Conservation (phyloP, 371 early-diverging fungal species). For the Gilbertella persicaria region DNA sequence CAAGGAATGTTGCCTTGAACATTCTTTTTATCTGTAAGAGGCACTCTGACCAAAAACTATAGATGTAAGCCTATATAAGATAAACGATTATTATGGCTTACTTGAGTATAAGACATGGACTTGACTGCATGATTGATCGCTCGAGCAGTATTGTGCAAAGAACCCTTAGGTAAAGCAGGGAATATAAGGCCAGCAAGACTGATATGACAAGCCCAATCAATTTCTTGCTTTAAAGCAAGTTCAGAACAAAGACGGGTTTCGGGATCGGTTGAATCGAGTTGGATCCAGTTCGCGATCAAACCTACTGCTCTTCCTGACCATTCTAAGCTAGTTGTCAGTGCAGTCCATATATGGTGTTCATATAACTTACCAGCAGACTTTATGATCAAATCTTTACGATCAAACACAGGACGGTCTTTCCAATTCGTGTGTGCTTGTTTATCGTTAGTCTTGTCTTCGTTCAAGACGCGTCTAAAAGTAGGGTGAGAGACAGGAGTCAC, state of each 20-base stretch:
- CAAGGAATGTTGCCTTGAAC: slow-evolving; percentile 47
- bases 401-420: slow-evolving; percentile 46
- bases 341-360: neutral
- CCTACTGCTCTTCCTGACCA: slow-evolving; percentile 56
- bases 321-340: slow-evolving; percentile 30
- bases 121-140: slow-evolving; percentile 49
- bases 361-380: slow-evolving; percentile 46
- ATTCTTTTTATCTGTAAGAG: slow-evolving; percentile 32
- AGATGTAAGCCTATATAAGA: neutral
- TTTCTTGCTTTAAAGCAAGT: slow-evolving; percentile 66
- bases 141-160: slow-evolving; percentile 59
- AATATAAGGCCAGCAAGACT: slow-evolving; percentile 64
- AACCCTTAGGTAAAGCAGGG: slow-evolving; percentile 38
- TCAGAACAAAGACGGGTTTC: slow-evolving; percentile 62
- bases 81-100: slow-evolving; percentile 20
- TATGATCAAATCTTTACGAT: slow-evolving; percentile 45
- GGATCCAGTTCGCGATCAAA: slow-evolving; percentile 59
- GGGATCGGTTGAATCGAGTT: slow-evolving; percentile 58
- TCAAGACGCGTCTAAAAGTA: slow-evolving; percentile 51
- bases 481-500: slow-evolving; percentile 61
- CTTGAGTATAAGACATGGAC: slow-evolving; percentile 49
- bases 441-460: slow-evolving; percentile 22
- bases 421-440: slow-evolving; percentile 24
- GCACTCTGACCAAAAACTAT: slow-evolving; percentile 41
- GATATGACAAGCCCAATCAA: slow-evolving; percentile 75